A percentile compares a stretch with the other conserved stretches of the same genome.
Conservation (phyloP, 768 basidiomycete genomes). For the Clavaria fumosa region DNA sequence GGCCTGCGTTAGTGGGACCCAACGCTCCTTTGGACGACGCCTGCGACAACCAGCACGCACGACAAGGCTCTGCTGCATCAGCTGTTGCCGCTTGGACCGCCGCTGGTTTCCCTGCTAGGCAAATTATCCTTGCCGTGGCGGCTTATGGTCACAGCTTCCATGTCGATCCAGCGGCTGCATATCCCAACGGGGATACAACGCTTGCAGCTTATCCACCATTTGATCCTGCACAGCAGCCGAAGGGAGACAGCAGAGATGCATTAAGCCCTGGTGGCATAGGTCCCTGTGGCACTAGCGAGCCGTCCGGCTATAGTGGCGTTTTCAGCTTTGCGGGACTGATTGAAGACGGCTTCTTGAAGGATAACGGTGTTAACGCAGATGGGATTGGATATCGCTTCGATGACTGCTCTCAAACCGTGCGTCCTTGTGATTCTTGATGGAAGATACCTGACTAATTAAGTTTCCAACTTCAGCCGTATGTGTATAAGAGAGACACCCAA, state of each 20-base stretch:
- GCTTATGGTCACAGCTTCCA: constrained; percentile 73
- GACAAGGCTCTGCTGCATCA: constrained; percentile 60
- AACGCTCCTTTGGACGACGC: constrained; percentile 74
- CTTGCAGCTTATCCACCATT: constrained; percentile 41
- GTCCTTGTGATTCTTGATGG: constrained; percentile 6
- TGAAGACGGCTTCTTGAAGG: constrained; percentile 35
- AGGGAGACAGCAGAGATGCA: constrained; percentile 45
- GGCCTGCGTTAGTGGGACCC: constrained; percentile 51
- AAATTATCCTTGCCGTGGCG: constrained; percentile 73
- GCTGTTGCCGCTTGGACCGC: constrained; percentile 59
- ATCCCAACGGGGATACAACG: constrained; percentile 16
- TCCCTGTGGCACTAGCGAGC: constrained; percentile 46
- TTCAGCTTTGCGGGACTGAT: constrained; percentile 54
- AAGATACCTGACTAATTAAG: too few relatives aligned
- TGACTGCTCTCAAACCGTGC: constrained; percentile 59
- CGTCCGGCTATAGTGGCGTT: constrained; percentile 34
- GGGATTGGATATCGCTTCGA: constrained; percentile 43
- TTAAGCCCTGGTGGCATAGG: constrained; percentile 26
- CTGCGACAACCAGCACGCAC: constrained; percentile 44
- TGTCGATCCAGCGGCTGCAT: constrained; percentile 20
- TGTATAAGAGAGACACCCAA: constrained; percentile 39
- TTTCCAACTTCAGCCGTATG: too few relatives aligned
- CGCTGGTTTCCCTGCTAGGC: constrained; percentile 59
- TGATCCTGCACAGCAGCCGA: constrained; percentile 25
- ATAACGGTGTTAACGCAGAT: constrained; percentile 23